Conservation (phyloP, 352 stramenopile species). For the Pythium volutum region DNA sequence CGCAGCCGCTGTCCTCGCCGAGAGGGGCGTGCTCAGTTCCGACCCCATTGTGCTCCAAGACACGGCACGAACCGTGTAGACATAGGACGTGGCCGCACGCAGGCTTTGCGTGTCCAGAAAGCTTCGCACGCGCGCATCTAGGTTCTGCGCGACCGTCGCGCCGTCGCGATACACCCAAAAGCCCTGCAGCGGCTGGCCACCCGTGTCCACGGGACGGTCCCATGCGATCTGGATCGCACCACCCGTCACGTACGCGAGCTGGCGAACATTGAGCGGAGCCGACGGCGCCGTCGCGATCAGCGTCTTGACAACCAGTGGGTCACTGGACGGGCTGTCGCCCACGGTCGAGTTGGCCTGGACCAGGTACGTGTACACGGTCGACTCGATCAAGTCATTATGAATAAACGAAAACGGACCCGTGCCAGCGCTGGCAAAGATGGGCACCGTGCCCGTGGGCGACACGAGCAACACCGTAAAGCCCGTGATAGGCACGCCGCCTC, state of each 20-base stretch:
- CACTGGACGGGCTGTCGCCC: slow-evolving; percentile 39
- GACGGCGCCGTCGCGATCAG: slow-evolving; percentile 41
- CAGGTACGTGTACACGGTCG: slow-evolving; percentile 46
- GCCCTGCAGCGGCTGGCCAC: slow-evolving; percentile 37
- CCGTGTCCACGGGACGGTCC: slow-evolving; percentile 49
- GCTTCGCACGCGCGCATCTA: slow-evolving; percentile 18
- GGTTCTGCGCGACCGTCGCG: slow-evolving; percentile 20
- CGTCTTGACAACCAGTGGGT: slow-evolving; percentile 32
- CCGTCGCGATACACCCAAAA: slow-evolving; percentile 62
- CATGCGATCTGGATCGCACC: slow-evolving; percentile 58
- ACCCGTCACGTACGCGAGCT: slow-evolving; percentile 42
- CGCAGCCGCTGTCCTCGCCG: slow-evolving; percentile 30
- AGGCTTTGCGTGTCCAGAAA: slow-evolving; percentile 41
- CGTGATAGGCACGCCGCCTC: slow-evolving; percentile 24
- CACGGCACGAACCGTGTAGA: slow-evolving; percentile 42
- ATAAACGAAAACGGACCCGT: slow-evolving; percentile 28
- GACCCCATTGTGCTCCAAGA: slow-evolving; percentile 40
- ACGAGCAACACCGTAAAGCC: slow-evolving; percentile 18
- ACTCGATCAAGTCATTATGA: slow-evolving; percentile 47
- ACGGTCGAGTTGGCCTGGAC: slow-evolving; percentile 32
- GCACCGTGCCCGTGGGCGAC: slow-evolving; percentile 6
- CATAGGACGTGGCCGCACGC: slow-evolving; percentile 37
- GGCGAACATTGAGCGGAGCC: slow-evolving; percentile 37
- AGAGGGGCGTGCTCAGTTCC: slow-evolving; percentile 32
- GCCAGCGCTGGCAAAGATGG: slow-evolving; percentile 28